Base-by-base conservation (phyloP, 1,284 basidiomycete species). In the Megacollybia platyphylla region DNA sequence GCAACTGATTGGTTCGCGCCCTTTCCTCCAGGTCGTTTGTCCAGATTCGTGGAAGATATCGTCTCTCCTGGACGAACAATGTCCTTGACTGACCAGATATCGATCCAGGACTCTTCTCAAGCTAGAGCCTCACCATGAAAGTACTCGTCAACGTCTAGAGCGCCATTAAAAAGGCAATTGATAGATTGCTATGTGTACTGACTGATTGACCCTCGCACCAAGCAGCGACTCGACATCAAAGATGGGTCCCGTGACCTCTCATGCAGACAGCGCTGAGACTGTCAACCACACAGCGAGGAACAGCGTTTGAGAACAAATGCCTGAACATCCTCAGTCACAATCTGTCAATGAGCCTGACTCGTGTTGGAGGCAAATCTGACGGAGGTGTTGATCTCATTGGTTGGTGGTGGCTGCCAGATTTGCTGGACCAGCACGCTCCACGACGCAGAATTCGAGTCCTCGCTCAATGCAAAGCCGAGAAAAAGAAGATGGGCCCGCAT, bases 391-490 rank as follows among this genome's bases (percentile, higher is more conserved):
- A 96, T 60, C 65, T 94, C n/a, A 61, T 81, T 37, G 91, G 91
- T 2, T 93, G 87, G 87, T 94, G 91, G 91, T 87, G 80, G 76
- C 63, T 92, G 2, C 87, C 87, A 9, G 36, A 46, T 36, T 15
- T 51, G 47, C 3, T 13, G 9, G 6, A 24, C 4, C 9, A 40
- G 47, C 39, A 7, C 49, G 2, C 40, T 49, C 9, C 7, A 35
- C 57, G 64, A 20, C 55, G 62, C 34, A 67, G 84, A 0, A 51
- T 90, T 1, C 79, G 89, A 29, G 71, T 94, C n/a, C 54, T 93
- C 11, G 88, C 71, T 0, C 90, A 94, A 54, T 96, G 91, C 67
- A 96, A 96, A 64, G 88, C 88, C 0, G 85, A 90, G 54, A 79
- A 76, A 59, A 81, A 78, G 58, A 82, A 81, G 54, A 60, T 82